These are phyloP conservation scores for Phytophthora idaei DNA, from an alignment of 352 stramenopile genomes.

Conservation along the genomic window DNA sequence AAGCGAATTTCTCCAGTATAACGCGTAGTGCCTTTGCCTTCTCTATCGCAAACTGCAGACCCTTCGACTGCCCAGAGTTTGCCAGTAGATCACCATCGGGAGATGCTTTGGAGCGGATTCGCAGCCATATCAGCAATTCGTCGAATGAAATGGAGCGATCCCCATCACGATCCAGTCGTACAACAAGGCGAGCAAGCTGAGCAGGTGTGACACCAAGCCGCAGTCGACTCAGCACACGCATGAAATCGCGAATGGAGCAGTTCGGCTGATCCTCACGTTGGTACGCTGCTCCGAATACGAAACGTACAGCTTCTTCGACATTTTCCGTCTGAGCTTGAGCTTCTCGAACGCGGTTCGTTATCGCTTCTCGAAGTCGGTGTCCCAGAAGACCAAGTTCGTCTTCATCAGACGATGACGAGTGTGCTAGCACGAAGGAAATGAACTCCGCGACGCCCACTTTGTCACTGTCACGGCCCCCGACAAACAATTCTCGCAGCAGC, in stretches of 20 bases:
- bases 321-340: slow-evolving; percentile 41
- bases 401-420: slow-evolving; percentile 21
- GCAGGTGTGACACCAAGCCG: slow-evolving; percentile 47
- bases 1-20: slow-evolving; percentile 27
- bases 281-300: slow-evolving; percentile 60
- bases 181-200: slow-evolving; percentile 60
- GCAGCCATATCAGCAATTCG: slow-evolving; percentile 72
- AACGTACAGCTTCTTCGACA: slow-evolving; percentile 59
- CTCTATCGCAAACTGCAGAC: slow-evolving; percentile 17
- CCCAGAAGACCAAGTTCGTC: slow-evolving; percentile 63
- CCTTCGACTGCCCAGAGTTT: neutral
- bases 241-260: slow-evolving; percentile 46
- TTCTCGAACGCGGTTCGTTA: slow-evolving; percentile 45
- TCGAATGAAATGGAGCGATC: slow-evolving; percentile 70
- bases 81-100: neutral
- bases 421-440: slow-evolving; percentile 71
- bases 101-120: slow-evolving; percentile 30
- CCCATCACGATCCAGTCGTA: slow-evolving; percentile 57
- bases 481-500: slow-evolving; percentile 66
- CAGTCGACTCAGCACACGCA: slow-evolving; percentile 41
- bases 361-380: slow-evolving; percentile 47
- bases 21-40: slow-evolving; percentile 25
- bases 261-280: slow-evolving; percentile 23
- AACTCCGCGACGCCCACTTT: slow-evolving; percentile 69
- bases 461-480: slow-evolving; percentile 32